These are phyloP conservation scores for Myxozyma geophila DNA, from an alignment of 805 yeast species.

Conservation along the genomic window DNA sequence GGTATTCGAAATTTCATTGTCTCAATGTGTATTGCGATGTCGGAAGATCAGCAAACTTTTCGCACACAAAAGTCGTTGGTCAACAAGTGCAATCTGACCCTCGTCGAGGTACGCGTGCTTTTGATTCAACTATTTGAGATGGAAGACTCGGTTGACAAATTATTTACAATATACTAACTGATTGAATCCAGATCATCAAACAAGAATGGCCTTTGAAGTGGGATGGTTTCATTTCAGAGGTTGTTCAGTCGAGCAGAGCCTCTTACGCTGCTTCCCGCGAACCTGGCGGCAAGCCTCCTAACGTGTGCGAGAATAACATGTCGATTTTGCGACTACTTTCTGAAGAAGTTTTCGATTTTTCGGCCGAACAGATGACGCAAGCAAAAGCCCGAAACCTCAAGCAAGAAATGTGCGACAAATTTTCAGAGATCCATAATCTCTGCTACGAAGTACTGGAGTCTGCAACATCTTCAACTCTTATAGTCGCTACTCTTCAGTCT, in stretches of 20 bases:
- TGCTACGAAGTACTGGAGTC: constrained; percentile 93
- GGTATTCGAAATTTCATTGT: constrained; percentile 95
- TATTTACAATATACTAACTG: too few relatives aligned
- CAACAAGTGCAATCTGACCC: constrained; percentile 89
- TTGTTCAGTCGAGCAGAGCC: constrained; percentile 80
- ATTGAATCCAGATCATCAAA: constrained; percentile 68
- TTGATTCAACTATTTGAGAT: background rate
- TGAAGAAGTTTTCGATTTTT: constrained; percentile 94
- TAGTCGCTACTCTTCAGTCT: constrained; percentile 81
- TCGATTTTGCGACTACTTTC: constrained; percentile 82
- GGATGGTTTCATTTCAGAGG: constrained; percentile 96
- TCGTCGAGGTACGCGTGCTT: constrained; percentile 53
- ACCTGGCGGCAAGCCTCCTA: constrained; percentile 41
- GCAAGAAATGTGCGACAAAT: constrained; percentile 83
- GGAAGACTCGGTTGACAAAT: too few relatives aligned
- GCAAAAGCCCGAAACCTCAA: constrained; percentile 87
- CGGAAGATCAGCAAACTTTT: constrained; percentile 79
- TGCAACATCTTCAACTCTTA: constrained; percentile 80
- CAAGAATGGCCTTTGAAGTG: constrained; percentile 99
- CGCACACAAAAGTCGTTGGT: constrained; percentile 77
- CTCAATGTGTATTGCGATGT: constrained; percentile 87
- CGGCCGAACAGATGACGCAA: constrained; percentile 96
- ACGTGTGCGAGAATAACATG: constrained; percentile 98
- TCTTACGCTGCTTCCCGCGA: constrained; percentile 51
- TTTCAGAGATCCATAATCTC: constrained; percentile 87